Base-by-base conservation (phyloP, 768 basidiomycete species). In the Boletus rex-veris region DNA sequence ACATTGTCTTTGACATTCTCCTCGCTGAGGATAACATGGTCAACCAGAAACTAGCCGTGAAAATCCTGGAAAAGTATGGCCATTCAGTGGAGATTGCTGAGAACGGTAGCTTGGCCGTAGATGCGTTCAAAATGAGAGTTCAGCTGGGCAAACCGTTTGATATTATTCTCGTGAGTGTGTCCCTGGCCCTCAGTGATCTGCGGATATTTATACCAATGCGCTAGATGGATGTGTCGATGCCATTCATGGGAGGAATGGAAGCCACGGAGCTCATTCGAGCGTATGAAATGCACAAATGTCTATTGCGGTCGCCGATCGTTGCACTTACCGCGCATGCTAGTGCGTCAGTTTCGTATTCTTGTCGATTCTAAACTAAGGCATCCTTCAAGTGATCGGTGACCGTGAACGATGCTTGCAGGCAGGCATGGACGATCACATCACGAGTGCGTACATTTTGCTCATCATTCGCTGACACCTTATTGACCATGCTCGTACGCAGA, bases 141-240 rank as follows among this genome's bases (percentile, higher is more conserved):
- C 75, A 80, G 42, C 83, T 82, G 62, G 78, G 74, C 61, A 82
- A 82, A 65, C 90, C 88, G 16, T 97, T 91, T 65, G 91, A 97
- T 70, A 88, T 97, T 60, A 92, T 98, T 57, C 80, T 98, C 31
- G 93, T 95, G 59, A 62, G 89, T 79, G 28, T 5, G 37, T 8
- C 4, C 33, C 47, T 36, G 30, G 11, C 46, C n/a, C 15, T 31
- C 43, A 5, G 43, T 35, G 41, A 24, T 38, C 10, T 30, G 14
- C 16, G 43, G 35, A n/a, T 26, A 12, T 16, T 59, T 15, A 57
- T 58, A 31, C 55, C n/a, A 47, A 7, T 40, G 18, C 44, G 14
- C 30, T 56, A 96, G 90, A 98, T 98, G 96, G 95, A 98, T 64
- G 88, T 97, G 14, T 97, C 94, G 11, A 95, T 96, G 92, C 92